Conservation (phyloP, 2,329 filamentous ascomycete genomes). For the Aureobasidium pullulans region DNA sequence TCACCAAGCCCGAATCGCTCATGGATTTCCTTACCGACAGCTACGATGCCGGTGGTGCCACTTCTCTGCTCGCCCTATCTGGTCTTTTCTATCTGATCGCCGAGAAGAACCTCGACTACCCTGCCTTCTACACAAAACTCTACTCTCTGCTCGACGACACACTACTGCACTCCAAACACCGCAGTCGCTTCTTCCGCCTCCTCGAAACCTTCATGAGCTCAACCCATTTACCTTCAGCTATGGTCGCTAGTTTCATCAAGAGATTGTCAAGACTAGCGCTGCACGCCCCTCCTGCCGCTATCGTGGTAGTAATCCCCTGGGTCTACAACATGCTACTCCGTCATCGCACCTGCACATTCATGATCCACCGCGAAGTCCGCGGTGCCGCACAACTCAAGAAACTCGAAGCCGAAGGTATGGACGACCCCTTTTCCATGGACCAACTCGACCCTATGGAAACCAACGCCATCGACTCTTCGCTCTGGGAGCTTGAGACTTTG, state of each 20-base stretch:
- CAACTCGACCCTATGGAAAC: conserved; percentile 82
- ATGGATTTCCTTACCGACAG: conserved; percentile 97
- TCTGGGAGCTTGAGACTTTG: conserved; percentile 91
- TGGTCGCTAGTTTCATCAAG: conserved; percentile 96
- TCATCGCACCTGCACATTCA: conserved; percentile 88
- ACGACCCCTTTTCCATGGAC: conserved; percentile 69
- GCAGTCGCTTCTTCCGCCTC: conserved; percentile 86
- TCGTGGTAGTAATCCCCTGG: conserved; percentile 85
- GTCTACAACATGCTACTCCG: conserved; percentile 89
- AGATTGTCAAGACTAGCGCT: conserved; percentile 76
- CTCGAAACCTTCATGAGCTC: conserved; percentile 85
- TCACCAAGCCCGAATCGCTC: conserved; percentile 76
- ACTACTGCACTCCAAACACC: conserved; percentile 87
- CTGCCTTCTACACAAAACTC: conserved; percentile 79
- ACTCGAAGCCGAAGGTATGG: conserved; percentile 55
- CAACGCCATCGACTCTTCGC: conserved; percentile 77
- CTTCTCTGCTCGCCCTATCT: conserved; percentile 78
- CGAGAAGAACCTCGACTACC: conserved; percentile 91
- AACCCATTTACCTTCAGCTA: conserved; percentile 80
- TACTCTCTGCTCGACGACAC: conserved; percentile 85
- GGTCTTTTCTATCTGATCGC: conserved; percentile 94
- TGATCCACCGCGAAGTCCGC: conserved; percentile 69
- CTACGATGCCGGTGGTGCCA: conserved; percentile 79
- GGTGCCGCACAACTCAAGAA: conserved; percentile 51
- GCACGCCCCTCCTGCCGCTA: conserved; percentile 80